A percentile compares a stretch with the other conserved stretches of the same genome.
phyloP scores from a whole-genome alignment of 345 rosid species.

The Rhizophora apiculata region DNA sequence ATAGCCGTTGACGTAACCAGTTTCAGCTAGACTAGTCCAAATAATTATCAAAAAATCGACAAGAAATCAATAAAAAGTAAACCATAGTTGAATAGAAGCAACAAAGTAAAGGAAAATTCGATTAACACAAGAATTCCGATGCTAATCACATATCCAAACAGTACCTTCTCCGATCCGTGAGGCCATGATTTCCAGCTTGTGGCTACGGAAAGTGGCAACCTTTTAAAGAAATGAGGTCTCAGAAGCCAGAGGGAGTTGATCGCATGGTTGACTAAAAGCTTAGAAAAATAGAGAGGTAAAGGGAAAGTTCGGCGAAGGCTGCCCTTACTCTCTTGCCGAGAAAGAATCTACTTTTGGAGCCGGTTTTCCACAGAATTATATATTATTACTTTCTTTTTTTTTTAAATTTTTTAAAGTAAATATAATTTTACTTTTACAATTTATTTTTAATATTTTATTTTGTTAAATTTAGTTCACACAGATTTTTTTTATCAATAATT shows the following conservation, averaged over 20 bases:
- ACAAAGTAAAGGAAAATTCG: neutral
- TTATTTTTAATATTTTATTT: too few species aligned
- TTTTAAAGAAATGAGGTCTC: neutral
- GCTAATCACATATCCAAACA: neutral
- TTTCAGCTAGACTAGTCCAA: neutral
- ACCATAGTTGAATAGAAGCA: neutral
- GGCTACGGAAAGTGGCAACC: neutral
- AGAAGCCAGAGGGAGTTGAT: neutral
- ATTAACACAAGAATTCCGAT: neutral
- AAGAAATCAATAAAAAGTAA: neutral
- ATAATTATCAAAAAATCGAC: neutral
- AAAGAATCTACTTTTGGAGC: too few species aligned
- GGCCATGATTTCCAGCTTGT: constrained; percentile 22
- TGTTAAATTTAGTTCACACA: too few species aligned
- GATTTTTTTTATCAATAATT: too few species aligned
- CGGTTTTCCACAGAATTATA: too few species aligned
- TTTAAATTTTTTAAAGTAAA: too few species aligned
- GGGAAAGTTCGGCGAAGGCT: too few species aligned
- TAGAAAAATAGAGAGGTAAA: too few species aligned
- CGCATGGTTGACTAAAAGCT: too few species aligned
- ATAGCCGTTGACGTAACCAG: neutral
- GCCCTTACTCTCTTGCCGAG: too few species aligned
- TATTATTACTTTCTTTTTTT: too few species aligned
- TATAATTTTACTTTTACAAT: too few species aligned
- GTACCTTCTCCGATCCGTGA: constrained; percentile 36